Evolutionary conservation across 495 filamentous ascomycete genomes (phyloP), one percentile per base, ranked within the genome.

Genomic region (Xylaria castorea): DNA sequence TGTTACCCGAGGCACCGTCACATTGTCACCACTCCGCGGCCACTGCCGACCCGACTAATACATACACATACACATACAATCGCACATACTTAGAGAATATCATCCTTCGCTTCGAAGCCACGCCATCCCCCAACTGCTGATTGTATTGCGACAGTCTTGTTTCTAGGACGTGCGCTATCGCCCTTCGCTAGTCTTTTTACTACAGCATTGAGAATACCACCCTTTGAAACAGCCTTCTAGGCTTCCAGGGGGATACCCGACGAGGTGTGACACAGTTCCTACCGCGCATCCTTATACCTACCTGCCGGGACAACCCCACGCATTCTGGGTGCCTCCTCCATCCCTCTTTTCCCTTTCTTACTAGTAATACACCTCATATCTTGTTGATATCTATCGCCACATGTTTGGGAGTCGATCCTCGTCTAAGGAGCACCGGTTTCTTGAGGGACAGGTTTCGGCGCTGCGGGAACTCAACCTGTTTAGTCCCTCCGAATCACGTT

Each of bases 391-490:
- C 57, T 63, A 42, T 69, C 66, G 46, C 71, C 83, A 84, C 83
- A 86, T 86, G 84, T 86, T 86, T 74, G 63, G 70, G 48, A 82
- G 77, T 80, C 83, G 84, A 81, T 85, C 83, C 65, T 82, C 81
- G 70, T 79, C 77, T 32, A 82, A 82, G 71, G 82, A 85, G 40
- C 79, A 81, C 64, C 76, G 71, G 66, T 76, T 71, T 55, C 77
- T 77, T 68, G 81, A 80, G 66, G 66, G 72, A 60, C 82, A 82
- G 71, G 70, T 81, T 69, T 82, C 81, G 40, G 73, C 76, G 44
- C 73, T 85, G 48, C 77, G 79, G 40, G 84, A 85, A 27, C 77
- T 85, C 57, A 81, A 80, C 50, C 66, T 82, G 58, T 67, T 78
- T 65, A 76, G 73, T 44, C 78, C 80, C 51, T 58, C 71, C 50